Base-by-base conservation (phyloP, 2,329 filamentous ascomycete species). In the Pezicula carpinea region DNA sequence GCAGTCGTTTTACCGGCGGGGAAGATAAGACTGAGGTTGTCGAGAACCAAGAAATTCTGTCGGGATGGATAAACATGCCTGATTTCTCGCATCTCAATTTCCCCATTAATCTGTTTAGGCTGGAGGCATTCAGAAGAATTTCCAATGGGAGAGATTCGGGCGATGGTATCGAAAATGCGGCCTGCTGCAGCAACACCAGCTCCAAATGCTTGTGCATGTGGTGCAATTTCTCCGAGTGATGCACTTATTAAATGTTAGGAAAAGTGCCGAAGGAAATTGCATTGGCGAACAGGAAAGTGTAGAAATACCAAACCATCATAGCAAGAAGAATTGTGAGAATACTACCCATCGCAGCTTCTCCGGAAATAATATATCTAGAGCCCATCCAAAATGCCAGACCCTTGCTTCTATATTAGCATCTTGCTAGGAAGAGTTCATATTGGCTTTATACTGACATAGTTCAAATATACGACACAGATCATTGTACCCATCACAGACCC, bases 101-200 rank as follows among this genome's bases (percentile, higher is more conserved):
- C 79, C 18, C 91, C 91, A 49, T 83, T 71, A 2, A 95, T 73
- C 14, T 77, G 66, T 2, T 89, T 80, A 1, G 91, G 76, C 55
- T 75, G 89, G 50, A 79, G 72, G 10, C 76, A 71, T 1, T 83
- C 76, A 4, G 76, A 78, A 6, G 80, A 79, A 0, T 90, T 82
- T 60, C 96, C 87, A 34, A 96, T 74, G 1, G 90, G 88, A 0
- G 91, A 95, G 2, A 70, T 59, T 44, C 92, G 84, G 65, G 96
- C 90, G 56, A 97, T 96, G 2, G 90, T 95, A 62, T 82, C 85
- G 70, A 85, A 96, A 51, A 96, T 95, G 70, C 96, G 96, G 47
- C 80, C 78, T 2, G 88, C 89, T 2, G 92, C 90, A 26, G 88
- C 87, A 4, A 92, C 70, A 36, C 83, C 87, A 13, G 82, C 87